A percentile compares a stretch with the other conserved stretches of the same genome.
Evolutionary conservation across 75 land plant genomes (phyloP).

Genomic region (Picea glauca): DNA sequence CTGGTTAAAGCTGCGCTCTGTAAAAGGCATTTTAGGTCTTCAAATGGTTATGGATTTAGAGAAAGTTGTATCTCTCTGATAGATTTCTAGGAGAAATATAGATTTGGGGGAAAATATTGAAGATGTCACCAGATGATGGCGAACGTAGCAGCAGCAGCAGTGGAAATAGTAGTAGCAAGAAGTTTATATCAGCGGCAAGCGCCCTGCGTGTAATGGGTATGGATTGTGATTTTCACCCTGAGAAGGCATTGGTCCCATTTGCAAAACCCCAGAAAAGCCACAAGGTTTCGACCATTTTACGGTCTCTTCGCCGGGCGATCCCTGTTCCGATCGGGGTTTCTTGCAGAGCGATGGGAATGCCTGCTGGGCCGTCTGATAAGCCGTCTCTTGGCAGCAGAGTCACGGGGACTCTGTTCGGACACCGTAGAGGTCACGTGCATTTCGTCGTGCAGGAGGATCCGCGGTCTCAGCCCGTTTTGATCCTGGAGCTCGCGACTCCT

Average conservation of each 20-base stretch:
- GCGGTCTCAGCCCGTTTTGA: constrained; percentile 39
- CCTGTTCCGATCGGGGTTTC: not conserved
- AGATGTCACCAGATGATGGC: constrained; percentile 3
- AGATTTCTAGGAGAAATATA: too few species aligned
- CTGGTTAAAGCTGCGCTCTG: too few species aligned
- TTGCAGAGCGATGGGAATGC: constrained; percentile 7
- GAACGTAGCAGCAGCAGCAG: not conserved
- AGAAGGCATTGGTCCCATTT: not conserved
- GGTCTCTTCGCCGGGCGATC: not conserved
- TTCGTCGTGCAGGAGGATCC: constrained; percentile 74
- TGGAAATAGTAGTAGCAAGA: not conserved
- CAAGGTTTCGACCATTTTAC: not conserved
- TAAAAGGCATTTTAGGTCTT: too few species aligned
- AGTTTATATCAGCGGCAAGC: not conserved
- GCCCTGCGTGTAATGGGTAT: not conserved
- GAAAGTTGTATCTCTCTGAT: too few species aligned
- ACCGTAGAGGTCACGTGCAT: constrained; percentile 67
- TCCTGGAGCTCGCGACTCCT: constrained; percentile 68
- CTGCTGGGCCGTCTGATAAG: constrained; percentile 5
- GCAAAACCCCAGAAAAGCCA: constrained; percentile 1
- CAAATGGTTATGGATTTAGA: too few species aligned
- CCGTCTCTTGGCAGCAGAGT: constrained; percentile 37
- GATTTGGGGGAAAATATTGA: too few species aligned
- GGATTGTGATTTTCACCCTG: not conserved
- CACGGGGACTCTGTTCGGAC: constrained; percentile 69